Conservation (phyloP, 2,329 filamentous ascomycete species). For the Bertia moriformis region DNA sequence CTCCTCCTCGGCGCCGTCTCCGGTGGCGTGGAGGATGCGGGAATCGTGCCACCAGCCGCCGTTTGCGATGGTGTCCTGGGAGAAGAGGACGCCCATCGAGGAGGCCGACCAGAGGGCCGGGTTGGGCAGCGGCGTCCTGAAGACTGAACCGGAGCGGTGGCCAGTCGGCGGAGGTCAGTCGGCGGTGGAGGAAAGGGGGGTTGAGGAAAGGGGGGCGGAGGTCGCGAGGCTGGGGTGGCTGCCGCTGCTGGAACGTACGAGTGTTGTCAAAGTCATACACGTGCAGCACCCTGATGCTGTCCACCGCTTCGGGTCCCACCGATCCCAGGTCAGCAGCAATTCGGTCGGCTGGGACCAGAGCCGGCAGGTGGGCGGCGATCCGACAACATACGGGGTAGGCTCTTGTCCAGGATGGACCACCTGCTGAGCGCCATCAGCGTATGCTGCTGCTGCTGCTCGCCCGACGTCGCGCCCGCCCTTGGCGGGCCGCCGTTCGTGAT, state of each 20-base stretch:
- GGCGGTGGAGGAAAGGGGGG: conserved; percentile 5
- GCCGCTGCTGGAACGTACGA: too few species aligned
- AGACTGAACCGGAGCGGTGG: too few species aligned
- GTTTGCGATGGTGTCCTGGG: conserved; percentile 61
- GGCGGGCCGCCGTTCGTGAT: too few species aligned
- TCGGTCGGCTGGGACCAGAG: conserved; percentile 1
- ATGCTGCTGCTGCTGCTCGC: not conserved
- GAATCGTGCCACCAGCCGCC: conserved; percentile 97
- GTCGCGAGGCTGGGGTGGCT: conserved; percentile 35
- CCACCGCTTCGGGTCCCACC: conserved; percentile 38
- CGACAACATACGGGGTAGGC: conserved; percentile 56
- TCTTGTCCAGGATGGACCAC: conserved; percentile 68
- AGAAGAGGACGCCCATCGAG: conserved; percentile 65
- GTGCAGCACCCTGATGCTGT: conserved; percentile 66
- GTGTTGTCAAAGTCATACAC: conserved; percentile 99
- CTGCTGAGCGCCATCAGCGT: conserved; percentile 66
- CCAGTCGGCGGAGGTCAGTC: conserved; percentile 5
- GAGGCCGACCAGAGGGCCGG: conserved; percentile 69
- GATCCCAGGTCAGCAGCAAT: conserved; percentile 5
- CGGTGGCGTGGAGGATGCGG: conserved; percentile 71
- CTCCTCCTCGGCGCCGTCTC: conserved; percentile 67
- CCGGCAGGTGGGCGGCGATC: conserved; percentile 2
- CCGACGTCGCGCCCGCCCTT: too few species aligned
- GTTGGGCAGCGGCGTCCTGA: conserved; percentile 81
- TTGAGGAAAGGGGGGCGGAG: not conserved